These are phyloP conservation scores for Leccinum obscurum DNA, from an alignment of 768 basidiomycete species.

Conservation along the genomic window DNA sequence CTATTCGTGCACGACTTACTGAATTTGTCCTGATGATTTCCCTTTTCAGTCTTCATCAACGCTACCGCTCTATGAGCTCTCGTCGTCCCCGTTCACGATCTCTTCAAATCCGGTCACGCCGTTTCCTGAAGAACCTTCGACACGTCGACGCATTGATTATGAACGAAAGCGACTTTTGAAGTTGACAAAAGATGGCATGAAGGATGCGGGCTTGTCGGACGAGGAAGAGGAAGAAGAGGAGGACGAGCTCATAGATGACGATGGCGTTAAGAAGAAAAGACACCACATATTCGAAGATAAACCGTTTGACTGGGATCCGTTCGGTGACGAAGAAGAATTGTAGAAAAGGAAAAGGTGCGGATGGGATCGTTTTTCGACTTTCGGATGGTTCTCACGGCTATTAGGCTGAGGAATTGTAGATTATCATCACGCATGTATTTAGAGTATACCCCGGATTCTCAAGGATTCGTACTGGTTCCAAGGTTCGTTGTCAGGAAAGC, in stretches of 20 bases:
- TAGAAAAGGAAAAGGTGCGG: slow-evolving; percentile 1
- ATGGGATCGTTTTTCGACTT: background rate
- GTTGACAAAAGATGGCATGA: slow-evolving; percentile 32
- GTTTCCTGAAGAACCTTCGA: slow-evolving; percentile 27
- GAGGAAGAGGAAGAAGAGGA: slow-evolving; percentile 21
- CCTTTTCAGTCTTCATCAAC: slow-evolving; percentile 27
- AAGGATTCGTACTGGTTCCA: background rate
- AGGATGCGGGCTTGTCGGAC: slow-evolving; percentile 24
- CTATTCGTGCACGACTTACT: background rate
- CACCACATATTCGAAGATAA: slow-evolving; percentile 31
- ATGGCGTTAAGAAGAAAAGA: slow-evolving; percentile 6
- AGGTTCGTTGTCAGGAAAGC: slow-evolving; percentile 1
- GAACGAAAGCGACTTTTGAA: slow-evolving; percentile 30
- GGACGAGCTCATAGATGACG: slow-evolving; percentile 18
- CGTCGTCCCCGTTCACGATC: slow-evolving; percentile 24
- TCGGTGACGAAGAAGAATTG: slow-evolving; percentile 29
- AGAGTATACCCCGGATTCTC: slow-evolving; percentile 5
- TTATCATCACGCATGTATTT: slow-evolving; percentile 10
- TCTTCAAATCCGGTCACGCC: slow-evolving; percentile 34
- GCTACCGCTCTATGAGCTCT: slow-evolving; percentile 27
- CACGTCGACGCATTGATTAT: slow-evolving; percentile 32
- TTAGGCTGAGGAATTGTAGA: background rate
- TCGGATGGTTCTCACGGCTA: background rate
- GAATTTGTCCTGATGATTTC: background rate
- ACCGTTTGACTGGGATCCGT: slow-evolving; percentile 34